These are phyloP conservation scores for Cystoderma amianthinum DNA, from an alignment of 768 basidiomycete species.

Conservation along the genomic window DNA sequence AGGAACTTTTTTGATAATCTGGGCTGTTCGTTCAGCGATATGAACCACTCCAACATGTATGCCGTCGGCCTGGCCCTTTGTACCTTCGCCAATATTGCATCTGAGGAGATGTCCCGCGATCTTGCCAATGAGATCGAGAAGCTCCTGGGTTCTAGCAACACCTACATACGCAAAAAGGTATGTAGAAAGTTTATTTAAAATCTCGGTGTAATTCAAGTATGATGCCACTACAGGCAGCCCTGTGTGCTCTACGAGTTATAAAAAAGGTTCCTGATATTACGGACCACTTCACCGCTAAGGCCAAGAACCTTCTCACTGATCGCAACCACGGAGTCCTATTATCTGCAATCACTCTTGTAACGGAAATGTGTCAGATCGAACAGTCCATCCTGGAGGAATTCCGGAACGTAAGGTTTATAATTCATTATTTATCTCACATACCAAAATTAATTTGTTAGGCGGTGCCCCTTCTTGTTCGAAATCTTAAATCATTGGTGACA, in stretches of 20 bases:
- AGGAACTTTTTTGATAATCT: neutral
- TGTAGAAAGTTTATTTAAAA: conserved; percentile 9
- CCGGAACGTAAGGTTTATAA: conserved; percentile 60
- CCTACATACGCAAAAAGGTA: conserved; percentile 99
- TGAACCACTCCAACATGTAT: conserved; percentile 99
- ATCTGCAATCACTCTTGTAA: conserved; percentile 89
- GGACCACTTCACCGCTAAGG: conserved; percentile 85
- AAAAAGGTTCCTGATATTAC: conserved; percentile 94
- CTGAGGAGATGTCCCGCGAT: conserved; percentile 99
- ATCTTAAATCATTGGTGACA: conserved; percentile 89
- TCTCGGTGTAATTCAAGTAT: conserved; percentile 5
- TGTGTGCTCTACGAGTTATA: conserved; percentile 91
- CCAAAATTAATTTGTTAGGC: conserved; percentile 40
- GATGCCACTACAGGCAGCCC: conserved; percentile 62
- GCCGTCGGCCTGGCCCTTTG: conserved; percentile 95
- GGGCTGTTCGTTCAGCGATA: conserved; percentile 59
- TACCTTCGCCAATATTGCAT: conserved; percentile 98
- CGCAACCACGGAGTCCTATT: conserved; percentile 95
- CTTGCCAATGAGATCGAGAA: conserved; percentile 97
- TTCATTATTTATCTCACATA: neutral
- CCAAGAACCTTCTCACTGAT: conserved; percentile 88
- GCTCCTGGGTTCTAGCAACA: conserved; percentile 92
- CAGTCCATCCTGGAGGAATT: conserved; percentile 73
- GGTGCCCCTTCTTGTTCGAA: conserved; percentile 88
- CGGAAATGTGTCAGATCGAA: conserved; percentile 89